Conservation (phyloP, 78 protist genomes). For the Dictyostelium firmibasis region DNA sequence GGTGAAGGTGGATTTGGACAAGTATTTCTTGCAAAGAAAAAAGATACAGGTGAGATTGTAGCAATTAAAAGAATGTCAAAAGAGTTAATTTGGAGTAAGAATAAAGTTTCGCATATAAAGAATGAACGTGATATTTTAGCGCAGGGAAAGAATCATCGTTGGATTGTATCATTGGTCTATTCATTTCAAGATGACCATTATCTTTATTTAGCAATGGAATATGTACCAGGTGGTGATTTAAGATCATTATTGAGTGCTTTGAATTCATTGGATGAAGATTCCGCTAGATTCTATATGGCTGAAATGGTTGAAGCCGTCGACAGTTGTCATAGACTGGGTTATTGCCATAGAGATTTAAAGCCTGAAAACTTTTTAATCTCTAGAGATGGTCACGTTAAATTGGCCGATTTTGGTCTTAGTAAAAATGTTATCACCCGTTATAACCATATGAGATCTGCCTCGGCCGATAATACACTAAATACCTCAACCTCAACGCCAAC, state of each 20-base stretch:
- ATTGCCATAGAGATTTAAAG: constrained; percentile 93
- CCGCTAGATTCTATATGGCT: constrained; percentile 87
- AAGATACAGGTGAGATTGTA: constrained; percentile 72
- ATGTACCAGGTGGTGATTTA: constrained; percentile 93
- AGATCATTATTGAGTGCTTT: constrained; percentile 67
- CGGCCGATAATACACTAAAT: neutral
- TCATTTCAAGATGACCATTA: constrained; percentile 84
- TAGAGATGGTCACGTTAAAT: constrained; percentile 89
- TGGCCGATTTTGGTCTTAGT: constrained; percentile 95
- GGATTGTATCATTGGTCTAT: constrained; percentile 78
- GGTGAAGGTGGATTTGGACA: constrained; percentile 87
- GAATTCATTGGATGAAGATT: constrained; percentile 72
- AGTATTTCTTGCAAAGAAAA: constrained; percentile 85
- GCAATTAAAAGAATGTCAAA: constrained; percentile 91
- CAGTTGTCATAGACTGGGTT: constrained; percentile 83
- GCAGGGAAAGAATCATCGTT: constrained; percentile 45
- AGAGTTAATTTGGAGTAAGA: constrained; percentile 60
- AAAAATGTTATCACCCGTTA: constrained; percentile 76
- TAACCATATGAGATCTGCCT: neutral
- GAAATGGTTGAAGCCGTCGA: constrained; percentile 89
- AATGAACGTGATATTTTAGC: constrained; percentile 77
- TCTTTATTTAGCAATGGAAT: constrained; percentile 90
- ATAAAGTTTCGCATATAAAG: constrained; percentile 68
- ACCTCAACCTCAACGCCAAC: neutral
- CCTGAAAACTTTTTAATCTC: constrained; percentile 95